Percentiles rank a stretch among this genome's conserved stretches.
phyloP scores from a whole-genome alignment of 2,329 filamentous ascomycete genomes.

The Cercospora sojina region DNA sequence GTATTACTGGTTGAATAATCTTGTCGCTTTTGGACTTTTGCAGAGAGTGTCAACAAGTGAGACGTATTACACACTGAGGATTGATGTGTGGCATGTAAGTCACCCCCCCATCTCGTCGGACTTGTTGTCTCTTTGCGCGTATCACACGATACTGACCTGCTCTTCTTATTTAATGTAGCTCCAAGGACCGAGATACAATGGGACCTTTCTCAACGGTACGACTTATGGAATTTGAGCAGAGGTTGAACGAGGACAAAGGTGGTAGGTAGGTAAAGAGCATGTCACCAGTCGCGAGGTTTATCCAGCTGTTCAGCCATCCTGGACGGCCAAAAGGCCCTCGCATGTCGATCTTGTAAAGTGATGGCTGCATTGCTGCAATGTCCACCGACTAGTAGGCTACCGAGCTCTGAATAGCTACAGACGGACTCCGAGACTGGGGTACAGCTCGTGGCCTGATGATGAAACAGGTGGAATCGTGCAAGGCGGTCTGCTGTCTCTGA shows the following conservation, averaged over 20 bases:
- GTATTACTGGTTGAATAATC: slow-evolving; percentile 43
- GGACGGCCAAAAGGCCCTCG: background rate
- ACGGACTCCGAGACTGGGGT: background rate
- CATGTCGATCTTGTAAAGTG: background rate
- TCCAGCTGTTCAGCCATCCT: background rate
- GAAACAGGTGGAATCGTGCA: background rate
- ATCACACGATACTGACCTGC: background rate
- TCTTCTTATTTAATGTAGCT: slow-evolving; percentile 10
- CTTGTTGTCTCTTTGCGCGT: background rate
- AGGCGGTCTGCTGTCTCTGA: background rate
- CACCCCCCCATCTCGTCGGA: background rate
- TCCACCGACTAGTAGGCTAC: background rate
- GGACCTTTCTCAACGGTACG: slow-evolving; percentile 26
- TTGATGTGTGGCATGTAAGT: slow-evolving; percentile 36
- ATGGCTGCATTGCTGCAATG: background rate
- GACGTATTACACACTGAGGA: slow-evolving; percentile 24
- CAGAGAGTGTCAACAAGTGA: slow-evolving; percentile 18
- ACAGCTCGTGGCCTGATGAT: background rate
- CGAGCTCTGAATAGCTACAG: background rate
- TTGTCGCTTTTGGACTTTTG: slow-evolving; percentile 33
- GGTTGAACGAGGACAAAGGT: background rate
- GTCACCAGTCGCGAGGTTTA: background rate
- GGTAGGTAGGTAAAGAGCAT: background rate
- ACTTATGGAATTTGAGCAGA: slow-evolving; percentile 11
- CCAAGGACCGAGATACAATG: slow-evolving; percentile 19